Conservation (phyloP, 2,329 filamentous ascomycete genomes). For the Arachnomyces sp. region DNA sequence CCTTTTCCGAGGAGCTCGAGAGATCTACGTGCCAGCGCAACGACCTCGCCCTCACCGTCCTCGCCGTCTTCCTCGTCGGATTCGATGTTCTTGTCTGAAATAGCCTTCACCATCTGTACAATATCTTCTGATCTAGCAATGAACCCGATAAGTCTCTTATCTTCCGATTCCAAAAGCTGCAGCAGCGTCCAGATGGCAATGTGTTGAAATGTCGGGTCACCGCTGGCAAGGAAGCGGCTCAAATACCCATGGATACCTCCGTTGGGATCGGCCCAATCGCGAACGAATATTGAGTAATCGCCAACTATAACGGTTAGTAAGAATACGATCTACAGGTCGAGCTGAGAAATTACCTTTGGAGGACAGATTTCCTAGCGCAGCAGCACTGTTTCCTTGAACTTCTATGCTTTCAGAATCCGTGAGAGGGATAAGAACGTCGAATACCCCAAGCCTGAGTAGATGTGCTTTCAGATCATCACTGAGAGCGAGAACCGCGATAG, state of each 20-base stretch:
- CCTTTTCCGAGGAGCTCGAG: slow-evolving; percentile 75
- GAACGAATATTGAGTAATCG: slow-evolving; percentile 92
- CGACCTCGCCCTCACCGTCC: slow-evolving; percentile 86
- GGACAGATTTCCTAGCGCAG: slow-evolving; percentile 87
- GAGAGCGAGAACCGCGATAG: slow-evolving; percentile 88
- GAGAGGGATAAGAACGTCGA: slow-evolving; percentile 89
- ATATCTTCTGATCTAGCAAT: slow-evolving; percentile 88
- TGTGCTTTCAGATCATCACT: slow-evolving; percentile 94
- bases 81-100: slow-evolving; percentile 81
- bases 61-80: slow-evolving; percentile 79
- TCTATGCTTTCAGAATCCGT: slow-evolving; percentile 95
- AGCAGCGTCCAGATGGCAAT: slow-evolving; percentile 98
- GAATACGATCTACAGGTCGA: slow-evolving; percentile 11
- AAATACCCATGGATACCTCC: slow-evolving; percentile 95
- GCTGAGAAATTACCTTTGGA: slow-evolving; percentile 68
- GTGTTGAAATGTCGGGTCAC: slow-evolving; percentile 95
- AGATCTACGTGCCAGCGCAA: slow-evolving; percentile 81
- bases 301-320: slow-evolving; percentile 55
- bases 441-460: slow-evolving; percentile 82
- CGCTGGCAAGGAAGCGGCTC: slow-evolving; percentile 82
- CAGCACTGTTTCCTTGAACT: slow-evolving; percentile 95
- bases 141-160: slow-evolving; percentile 75
- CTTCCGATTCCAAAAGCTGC: slow-evolving; percentile 90
- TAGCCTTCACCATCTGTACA: slow-evolving; percentile 81
- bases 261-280: slow-evolving; percentile 85